Evolutionary conservation across 2,329 filamentous ascomycete species (phyloP), one percentile per base, ranked within the genome.

Genomic region (Aspergillus fijiensis): DNA sequence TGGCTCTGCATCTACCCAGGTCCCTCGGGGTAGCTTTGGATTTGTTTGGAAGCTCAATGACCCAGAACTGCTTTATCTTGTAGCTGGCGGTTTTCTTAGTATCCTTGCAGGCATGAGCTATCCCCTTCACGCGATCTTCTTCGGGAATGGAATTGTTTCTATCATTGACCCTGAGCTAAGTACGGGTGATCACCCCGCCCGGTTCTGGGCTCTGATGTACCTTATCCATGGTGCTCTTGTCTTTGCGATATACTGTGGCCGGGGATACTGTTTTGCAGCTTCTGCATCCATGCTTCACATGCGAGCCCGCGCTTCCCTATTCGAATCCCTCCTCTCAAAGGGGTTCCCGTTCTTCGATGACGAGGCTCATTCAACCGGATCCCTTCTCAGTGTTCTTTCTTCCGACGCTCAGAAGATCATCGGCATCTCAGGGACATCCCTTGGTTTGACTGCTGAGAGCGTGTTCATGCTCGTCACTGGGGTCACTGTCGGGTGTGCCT

Each of bases 191-290:
- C 58, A 60, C 42, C 29, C 25, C 49, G 48, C 25, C 21, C 48
- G 51, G n/a, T 64, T 60, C 23, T 64, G 62, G 62, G 52, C 60
- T 5, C 35, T 31, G 7, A 57, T 63, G 49, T 64, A 63, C 47
- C 57, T 64, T 25, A 39, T 59, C 10, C 51, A 60, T 23, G 62
- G 57, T 4, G 42, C 45, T 19, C 16, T 63, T 23, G 60, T 59
- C 14, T 60, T 62, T 27, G 49, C 31, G 1, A 33, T 64, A 21
- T 59, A 62, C 54, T 57, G 23, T 23, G 25, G 23, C 19, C 55
- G 60, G 55, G 55, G 60, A 16, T 63, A 61, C 47, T 59, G 42
- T 45, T 64, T 64, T 33, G 62, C 60, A 7, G 50, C 60, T 35
- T 59, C 60, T 4, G 52, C 62, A 19, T 62, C 60, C 23, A 52